Percentiles rank a stretch among this genome's conserved stretches.
Conservation (phyloP, 371 early-diverging fungal species). For the Apophysomyces elegans region DNA sequence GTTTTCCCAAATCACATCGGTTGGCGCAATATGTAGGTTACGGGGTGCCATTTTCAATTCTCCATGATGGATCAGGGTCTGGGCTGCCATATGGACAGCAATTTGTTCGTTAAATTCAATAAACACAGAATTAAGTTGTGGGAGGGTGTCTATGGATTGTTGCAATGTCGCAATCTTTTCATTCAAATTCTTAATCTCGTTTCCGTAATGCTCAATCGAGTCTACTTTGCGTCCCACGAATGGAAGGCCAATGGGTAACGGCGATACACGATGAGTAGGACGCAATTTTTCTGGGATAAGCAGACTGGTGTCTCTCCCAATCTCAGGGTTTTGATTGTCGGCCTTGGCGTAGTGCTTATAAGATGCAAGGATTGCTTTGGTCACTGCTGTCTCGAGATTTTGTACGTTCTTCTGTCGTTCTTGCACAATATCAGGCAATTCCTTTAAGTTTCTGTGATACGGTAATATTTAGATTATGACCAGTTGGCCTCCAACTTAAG, state of each 20-base stretch:
- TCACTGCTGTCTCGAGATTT: constrained; percentile 56
- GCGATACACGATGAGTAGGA: constrained; percentile 64
- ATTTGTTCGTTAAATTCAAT: constrained; percentile 81
- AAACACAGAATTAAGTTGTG: constrained; percentile 70
- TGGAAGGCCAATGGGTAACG: constrained; percentile 46
- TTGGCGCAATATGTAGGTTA: constrained; percentile 67
- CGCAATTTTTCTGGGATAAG: constrained; percentile 53
- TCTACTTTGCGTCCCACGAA: constrained; percentile 72
- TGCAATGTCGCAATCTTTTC: constrained; percentile 51
- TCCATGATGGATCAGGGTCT: constrained; percentile 67
- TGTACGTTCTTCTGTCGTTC: constrained; percentile 60
- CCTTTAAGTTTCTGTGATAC: constrained; percentile 44
- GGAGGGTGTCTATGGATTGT: constrained; percentile 15
- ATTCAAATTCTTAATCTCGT: constrained; percentile 61
- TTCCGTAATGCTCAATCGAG: constrained; percentile 60
- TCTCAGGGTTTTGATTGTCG: constrained; percentile 15
- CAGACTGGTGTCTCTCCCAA: constrained; percentile 18
- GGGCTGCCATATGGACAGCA: constrained; percentile 86
- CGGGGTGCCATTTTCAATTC: constrained; percentile 74
- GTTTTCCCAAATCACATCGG: constrained; percentile 87
- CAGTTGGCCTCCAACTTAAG: background rate
- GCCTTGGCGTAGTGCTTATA: constrained; percentile 44
- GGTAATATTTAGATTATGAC: constrained; percentile 7
- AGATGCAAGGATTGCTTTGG: constrained; percentile 52
- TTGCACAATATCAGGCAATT: constrained; percentile 56